These are phyloP conservation scores for Diutina catenulata DNA, from an alignment of 1,139 yeast species.

Conservation along the genomic window DNA sequence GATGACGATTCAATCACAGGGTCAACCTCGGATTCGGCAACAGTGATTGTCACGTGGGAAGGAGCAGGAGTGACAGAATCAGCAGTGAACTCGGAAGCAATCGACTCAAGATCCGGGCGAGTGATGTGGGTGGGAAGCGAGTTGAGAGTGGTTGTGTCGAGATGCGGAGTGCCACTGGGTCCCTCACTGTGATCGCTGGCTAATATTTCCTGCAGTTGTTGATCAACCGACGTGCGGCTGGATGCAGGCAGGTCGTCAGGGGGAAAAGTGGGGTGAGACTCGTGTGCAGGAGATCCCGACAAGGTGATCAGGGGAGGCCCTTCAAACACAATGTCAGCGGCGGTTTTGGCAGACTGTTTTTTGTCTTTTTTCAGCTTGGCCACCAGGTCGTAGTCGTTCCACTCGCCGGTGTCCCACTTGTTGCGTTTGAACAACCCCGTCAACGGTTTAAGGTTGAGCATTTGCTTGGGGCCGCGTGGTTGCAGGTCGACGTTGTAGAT, in stretches of 20 bases:
- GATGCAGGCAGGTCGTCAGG: neutral
- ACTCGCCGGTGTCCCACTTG: neutral
- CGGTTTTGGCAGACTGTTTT: neutral
- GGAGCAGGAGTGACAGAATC: too few species aligned
- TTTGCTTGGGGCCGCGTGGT: conserved; percentile 3
- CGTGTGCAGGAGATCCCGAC: neutral
- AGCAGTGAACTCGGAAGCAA: neutral
- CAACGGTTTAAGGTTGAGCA: neutral
- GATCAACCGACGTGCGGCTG: too few species aligned
- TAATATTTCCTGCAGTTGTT: too few species aligned
- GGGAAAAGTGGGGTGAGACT: neutral
- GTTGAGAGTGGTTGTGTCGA: too few species aligned
- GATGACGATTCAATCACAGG: too few species aligned
- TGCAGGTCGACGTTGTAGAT: neutral
- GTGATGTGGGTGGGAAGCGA: neutral
- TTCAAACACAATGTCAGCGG: neutral
- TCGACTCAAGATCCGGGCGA: conserved; percentile 4
- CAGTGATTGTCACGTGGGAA: too few species aligned
- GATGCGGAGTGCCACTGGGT: too few species aligned
- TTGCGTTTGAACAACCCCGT: neutral
- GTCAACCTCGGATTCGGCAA: too few species aligned
- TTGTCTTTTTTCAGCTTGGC: too few species aligned
- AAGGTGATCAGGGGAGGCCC: neutral
- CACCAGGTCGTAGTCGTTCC: neutral
- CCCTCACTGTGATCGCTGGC: too few species aligned